These are phyloP conservation scores for Lactifluus hygrophoroides DNA, from an alignment of 768 basidiomycete species.

Conservation along the genomic window DNA sequence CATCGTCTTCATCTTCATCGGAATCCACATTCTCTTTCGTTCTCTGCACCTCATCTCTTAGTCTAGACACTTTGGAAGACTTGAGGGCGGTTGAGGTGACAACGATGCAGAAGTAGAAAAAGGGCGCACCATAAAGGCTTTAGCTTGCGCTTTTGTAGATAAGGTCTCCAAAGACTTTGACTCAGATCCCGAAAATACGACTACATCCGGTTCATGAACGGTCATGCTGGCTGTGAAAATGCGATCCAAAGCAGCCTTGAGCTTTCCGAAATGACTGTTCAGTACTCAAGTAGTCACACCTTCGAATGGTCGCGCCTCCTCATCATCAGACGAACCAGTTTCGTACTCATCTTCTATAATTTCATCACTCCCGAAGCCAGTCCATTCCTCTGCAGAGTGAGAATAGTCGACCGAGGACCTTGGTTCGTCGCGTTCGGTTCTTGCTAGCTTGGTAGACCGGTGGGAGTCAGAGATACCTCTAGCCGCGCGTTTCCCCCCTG, in stretches of 20 bases:
- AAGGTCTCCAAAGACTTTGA: slow-evolving; percentile 21
- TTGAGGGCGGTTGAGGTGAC: slow-evolving; percentile 24
- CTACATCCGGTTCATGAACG: slow-evolving; percentile 35
- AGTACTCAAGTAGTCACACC: slow-evolving; percentile 2
- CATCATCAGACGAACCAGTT: not conserved
- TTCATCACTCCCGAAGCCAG: slow-evolving; percentile 26
- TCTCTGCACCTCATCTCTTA: slow-evolving; percentile 29
- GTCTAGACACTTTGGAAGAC: slow-evolving; percentile 72
- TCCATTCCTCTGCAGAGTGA: slow-evolving; percentile 34
- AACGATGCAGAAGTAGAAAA: not conserved
- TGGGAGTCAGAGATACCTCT: not conserved
- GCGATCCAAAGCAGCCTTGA: slow-evolving; percentile 29
- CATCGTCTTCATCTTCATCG: slow-evolving; percentile 44
- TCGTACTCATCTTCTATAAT: slow-evolving; percentile 14
- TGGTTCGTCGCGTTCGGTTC: not conserved
- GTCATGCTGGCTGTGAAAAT: slow-evolving; percentile 33
- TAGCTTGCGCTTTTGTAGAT: slow-evolving; percentile 39
- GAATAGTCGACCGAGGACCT: not conserved
- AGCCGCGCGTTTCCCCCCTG: slow-evolving; percentile 8
- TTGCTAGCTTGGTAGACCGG: not conserved
- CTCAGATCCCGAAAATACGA: slow-evolving; percentile 44
- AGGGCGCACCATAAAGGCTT: slow-evolving; percentile 64
- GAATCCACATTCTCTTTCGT: slow-evolving; percentile 24
- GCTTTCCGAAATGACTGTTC: not conserved
- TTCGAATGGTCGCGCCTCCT: not conserved